Evolutionary conservation across 2,329 filamentous ascomycete genomes (phyloP).

Genomic region (Orbilia ellipsospora): DNA sequence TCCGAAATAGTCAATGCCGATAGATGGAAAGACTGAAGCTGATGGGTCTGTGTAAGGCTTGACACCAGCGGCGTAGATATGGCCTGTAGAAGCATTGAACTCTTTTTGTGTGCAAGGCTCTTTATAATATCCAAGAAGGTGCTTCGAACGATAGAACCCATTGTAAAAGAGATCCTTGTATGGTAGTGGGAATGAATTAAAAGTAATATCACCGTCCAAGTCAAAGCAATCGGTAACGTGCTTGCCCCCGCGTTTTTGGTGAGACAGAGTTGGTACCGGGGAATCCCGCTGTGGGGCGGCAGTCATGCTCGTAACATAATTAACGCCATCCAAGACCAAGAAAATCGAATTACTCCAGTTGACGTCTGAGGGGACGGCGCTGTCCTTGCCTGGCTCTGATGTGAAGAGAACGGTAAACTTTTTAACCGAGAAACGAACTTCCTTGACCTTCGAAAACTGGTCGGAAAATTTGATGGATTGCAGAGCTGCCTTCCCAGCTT

Average conservation of each 20-base stretch:
- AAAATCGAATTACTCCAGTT: conserved; percentile 22
- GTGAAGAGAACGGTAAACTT: conserved; percentile 32
- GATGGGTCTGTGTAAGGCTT: conserved; percentile 12
- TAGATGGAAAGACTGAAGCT: conserved; percentile 29
- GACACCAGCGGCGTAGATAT: conserved; percentile 30
- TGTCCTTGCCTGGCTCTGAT: neutral
- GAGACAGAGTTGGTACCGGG: neutral
- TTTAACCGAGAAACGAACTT: conserved; percentile 14
- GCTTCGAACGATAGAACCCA: conserved; percentile 35
- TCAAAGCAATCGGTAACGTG: conserved; percentile 44
- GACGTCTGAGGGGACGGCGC: conserved; percentile 18
- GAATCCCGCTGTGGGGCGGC: neutral
- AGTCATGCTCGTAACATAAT: conserved; percentile 19
- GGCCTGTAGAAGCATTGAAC: conserved; percentile 30
- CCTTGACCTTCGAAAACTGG: neutral
- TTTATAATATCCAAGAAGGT: conserved; percentile 16
- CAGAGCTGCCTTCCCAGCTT: conserved; percentile 34
- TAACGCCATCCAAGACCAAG: conserved; percentile 26
- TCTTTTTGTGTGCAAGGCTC: conserved; percentile 6
- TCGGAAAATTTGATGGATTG: conserved; percentile 14
- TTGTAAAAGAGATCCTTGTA: conserved; percentile 46
- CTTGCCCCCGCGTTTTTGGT: conserved; percentile 7
- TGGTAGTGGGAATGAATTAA: conserved; percentile 32
- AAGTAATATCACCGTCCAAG: conserved; percentile 24
- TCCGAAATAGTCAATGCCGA: conserved; percentile 40